These are phyloP conservation scores for Sphaerulina vaccinii DNA, from an alignment of 2,329 filamentous ascomycete species.

Conservation along the genomic window DNA sequence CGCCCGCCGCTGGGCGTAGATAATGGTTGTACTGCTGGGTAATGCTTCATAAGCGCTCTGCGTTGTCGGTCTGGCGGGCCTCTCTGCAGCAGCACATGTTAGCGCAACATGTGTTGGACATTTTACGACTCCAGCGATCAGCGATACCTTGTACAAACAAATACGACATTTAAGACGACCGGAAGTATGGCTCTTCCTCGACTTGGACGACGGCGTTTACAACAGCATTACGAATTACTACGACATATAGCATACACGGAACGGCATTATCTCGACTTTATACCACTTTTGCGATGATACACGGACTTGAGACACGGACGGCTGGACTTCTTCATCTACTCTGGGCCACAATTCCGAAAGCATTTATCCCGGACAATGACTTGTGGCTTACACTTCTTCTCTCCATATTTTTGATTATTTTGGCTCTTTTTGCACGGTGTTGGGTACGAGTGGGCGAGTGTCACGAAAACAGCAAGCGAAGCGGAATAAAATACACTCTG, in stretches of 20 bases:
- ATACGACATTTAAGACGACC: constrained; percentile 22
- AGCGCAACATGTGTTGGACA: constrained; percentile 11
- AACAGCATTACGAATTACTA: constrained; percentile 28
- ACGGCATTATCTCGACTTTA: constrained; percentile 18
- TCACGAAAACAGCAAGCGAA: constrained; percentile 9
- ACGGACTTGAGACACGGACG: constrained; percentile 1
- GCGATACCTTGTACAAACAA: constrained; percentile 31
- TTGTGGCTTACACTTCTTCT: not conserved
- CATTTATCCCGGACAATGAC: constrained; percentile 1
- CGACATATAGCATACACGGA: constrained; percentile 19
- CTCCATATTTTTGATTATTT: not conserved
- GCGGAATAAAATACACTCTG: not conserved
- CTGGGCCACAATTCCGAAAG: not conserved
- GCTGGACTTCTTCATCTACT: not conserved
- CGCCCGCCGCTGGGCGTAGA: constrained; percentile 47
- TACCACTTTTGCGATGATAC: constrained; percentile 1
- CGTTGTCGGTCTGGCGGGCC: constrained; percentile 31
- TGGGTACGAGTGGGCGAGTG: not conserved
- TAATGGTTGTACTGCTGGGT: constrained; percentile 16
- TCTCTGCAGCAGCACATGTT: constrained; percentile 15
- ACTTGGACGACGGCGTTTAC: constrained; percentile 27
- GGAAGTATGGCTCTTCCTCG: constrained; percentile 16
- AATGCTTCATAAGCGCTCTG: constrained; percentile 25
- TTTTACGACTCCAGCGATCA: constrained; percentile 22
- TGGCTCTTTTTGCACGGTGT: constrained; percentile 1